Evolutionary conservation across 1,284 basidiomycete species (phyloP), one percentile per base, ranked within the genome.

Genomic region (Cutaneotrichosporon arboriforme): DNA sequence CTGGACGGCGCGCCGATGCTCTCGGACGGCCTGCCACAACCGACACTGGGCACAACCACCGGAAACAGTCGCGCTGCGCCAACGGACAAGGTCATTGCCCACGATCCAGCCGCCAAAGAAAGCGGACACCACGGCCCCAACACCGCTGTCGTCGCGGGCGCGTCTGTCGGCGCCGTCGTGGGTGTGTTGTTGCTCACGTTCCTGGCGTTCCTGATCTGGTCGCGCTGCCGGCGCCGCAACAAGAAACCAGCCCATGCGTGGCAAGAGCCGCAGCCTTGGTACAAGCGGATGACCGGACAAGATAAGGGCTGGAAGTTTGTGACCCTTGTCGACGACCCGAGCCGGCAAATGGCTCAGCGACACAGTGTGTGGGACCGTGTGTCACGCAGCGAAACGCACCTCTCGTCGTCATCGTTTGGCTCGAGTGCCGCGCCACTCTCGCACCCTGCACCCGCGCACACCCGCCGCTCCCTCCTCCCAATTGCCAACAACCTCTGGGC

Each of bases 271-370:
- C 34, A 22, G 43, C 51, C 57, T 18, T 49, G 46, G 45, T 47
- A 56, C 51, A 43, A 45, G 49, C 46, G 37, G 17, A 26, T 35
- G 21, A 21, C 49, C 5, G 33, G 31, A 4, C 39, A 23, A 5
- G 56, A 51, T 33, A 47, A 46, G 51, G 51, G 57, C 1, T 59
- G 54, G 51, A 26, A 34, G 14, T 55, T 55, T 22, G 46, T 47
- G 33, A 36, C 46, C 15, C 31, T 54, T 2, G 37, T 40, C 46
- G 51, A 46, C 33, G 38, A 43, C 34, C 49, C 38, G 26, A 33
- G 20, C 26, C 40, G 21, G 37, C 40, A n/a, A 14, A 43, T 35
- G 41, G 15, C 26, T 2, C 23, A 12, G 39, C 9, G 35, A 14
- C n/a, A 8, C 14, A 43, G 46, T 12, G 26, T 37, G 21, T 23